phyloP scores from a whole-genome alignment of 495 filamentous ascomycete species.

The Tricharina praecox region DNA sequence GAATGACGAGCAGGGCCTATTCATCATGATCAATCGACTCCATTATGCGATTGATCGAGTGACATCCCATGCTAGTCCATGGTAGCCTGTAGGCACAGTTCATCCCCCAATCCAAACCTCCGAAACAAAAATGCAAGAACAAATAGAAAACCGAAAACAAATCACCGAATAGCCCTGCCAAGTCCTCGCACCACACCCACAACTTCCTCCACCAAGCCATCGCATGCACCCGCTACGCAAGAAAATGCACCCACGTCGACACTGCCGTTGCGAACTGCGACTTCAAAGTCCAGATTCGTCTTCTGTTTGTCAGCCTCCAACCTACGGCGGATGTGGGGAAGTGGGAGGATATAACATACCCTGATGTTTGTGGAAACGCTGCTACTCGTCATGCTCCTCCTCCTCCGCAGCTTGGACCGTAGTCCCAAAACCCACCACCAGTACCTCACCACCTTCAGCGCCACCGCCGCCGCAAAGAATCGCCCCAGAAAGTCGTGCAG shows the following conservation, averaged over 20 bases:
- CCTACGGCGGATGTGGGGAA: not conserved
- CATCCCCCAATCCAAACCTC: too few species aligned
- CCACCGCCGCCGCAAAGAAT: not conserved
- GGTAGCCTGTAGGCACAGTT: too few species aligned
- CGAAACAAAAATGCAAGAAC: not conserved
- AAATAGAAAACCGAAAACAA: not conserved
- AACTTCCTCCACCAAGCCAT: not conserved
- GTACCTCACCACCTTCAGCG: not conserved
- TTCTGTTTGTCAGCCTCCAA: conserved; percentile 5
- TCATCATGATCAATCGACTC: too few species aligned
- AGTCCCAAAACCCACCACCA: not conserved
- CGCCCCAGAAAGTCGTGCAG: not conserved
- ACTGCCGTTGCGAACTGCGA: conserved; percentile 18
- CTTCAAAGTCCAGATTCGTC: conserved; percentile 30
- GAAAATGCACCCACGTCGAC: conserved; percentile 30
- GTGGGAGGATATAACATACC: conserved; percentile 8
- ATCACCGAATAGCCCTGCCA: not conserved
- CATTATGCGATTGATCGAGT: too few species aligned
- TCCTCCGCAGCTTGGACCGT: not conserved
- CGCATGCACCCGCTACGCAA: conserved; percentile 15
- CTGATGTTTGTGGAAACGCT: conserved; percentile 7
- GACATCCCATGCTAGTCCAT: too few species aligned
- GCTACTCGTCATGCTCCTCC: conserved; percentile 2
- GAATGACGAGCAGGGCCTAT: too few species aligned
- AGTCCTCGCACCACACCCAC: not conserved